Evolutionary conservation across 1,139 yeast genomes (phyloP).

Genomic region (Candida mesenterica): DNA sequence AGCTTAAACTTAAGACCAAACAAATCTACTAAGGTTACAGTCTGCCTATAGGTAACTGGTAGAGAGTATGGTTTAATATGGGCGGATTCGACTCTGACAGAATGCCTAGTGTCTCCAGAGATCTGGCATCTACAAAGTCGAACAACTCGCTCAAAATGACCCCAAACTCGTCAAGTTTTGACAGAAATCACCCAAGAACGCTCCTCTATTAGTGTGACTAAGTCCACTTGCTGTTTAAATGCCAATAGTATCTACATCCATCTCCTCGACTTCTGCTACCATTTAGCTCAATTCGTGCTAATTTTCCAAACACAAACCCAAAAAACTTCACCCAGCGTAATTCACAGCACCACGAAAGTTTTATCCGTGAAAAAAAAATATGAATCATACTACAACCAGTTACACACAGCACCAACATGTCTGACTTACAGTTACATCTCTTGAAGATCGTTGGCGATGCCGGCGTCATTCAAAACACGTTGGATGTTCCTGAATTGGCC

Average conservation of each 20-base stretch:
- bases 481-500: slow-evolving; percentile 50
- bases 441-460: slow-evolving; percentile 57
- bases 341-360: background rate
- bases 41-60: background rate
- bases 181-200: too few species aligned
- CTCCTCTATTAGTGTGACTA: too few species aligned
- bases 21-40: too few species aligned
- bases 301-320: background rate
- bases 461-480: slow-evolving; percentile 64
- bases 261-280: too few species aligned
- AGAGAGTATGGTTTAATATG: background rate
- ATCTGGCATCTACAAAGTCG: too few species aligned
- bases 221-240: too few species aligned
- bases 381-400: background rate
- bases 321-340: background rate
- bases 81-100: background rate
- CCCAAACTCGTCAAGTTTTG: too few species aligned
- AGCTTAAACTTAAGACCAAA: too few species aligned
- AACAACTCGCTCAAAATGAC: too few species aligned
- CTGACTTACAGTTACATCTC: slow-evolving; percentile 56
- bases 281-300: background rate
- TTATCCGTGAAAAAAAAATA: background rate
- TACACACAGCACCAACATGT: slow-evolving; percentile 29
- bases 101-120: too few species aligned
- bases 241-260: too few species aligned